These are phyloP conservation scores for Dichomitus squalens DNA, from an alignment of 1,284 basidiomycete species.

Conservation along the genomic window DNA sequence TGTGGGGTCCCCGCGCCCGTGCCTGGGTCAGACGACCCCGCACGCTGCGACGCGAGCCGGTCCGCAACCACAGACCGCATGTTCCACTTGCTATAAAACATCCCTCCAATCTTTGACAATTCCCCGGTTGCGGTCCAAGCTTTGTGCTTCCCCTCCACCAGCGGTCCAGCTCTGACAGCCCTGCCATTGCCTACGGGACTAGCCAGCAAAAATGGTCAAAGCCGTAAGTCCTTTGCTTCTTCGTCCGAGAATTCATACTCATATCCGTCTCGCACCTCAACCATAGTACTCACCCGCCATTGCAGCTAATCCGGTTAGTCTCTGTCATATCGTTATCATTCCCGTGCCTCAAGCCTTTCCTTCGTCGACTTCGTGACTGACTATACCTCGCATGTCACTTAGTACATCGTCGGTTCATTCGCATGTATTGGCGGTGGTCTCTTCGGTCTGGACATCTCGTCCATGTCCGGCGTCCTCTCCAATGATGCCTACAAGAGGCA, in stretches of 20 bases:
- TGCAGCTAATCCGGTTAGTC: conserved; percentile 40
- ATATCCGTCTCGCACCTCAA: no score
- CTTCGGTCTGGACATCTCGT: conserved; percentile 80
- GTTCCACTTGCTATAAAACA: conserved; percentile 10
- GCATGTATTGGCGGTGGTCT: conserved; percentile 81
- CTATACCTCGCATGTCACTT: not conserved
- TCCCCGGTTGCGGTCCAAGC: conserved; percentile 14
- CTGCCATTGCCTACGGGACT: conserved; percentile 3
- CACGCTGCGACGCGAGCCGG: conserved; percentile 7
- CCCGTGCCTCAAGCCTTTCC: not conserved
- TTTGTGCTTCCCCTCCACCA: conserved; percentile 15
- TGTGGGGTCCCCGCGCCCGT: conserved; percentile 6
- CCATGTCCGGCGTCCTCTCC: conserved; percentile 78
- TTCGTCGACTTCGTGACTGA: not conserved
- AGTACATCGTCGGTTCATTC: conserved; percentile 74
- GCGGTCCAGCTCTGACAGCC: conserved; percentile 9
- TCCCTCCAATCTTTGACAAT: not conserved
- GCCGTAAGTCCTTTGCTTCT: conserved; percentile 24
- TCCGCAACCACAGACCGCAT: conserved; percentile 5
- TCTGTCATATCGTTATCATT: not conserved
- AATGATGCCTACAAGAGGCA: conserved; percentile 56
- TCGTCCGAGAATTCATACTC: not conserved
- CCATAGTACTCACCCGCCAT: conserved; percentile 40
- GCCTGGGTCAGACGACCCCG: conserved; percentile 21
- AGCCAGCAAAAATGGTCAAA: conserved; percentile 31